Conservation (phyloP, 768 basidiomycete species). For the Boletus vermiculosoides region DNA sequence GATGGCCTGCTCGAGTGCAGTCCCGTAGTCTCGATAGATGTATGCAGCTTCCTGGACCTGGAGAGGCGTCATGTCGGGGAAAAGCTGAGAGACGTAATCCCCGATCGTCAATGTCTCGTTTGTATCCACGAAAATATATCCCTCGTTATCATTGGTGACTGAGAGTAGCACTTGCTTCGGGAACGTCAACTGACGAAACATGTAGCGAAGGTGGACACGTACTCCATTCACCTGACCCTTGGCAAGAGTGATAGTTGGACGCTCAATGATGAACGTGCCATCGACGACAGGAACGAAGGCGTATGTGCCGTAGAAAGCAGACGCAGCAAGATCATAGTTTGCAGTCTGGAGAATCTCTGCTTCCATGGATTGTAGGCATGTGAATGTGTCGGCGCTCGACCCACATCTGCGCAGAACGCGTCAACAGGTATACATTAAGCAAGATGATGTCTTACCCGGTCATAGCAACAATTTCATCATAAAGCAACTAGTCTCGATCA, state of each 20-base stretch:
- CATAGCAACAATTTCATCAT: constrained; percentile 1
- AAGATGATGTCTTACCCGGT: constrained; percentile 10
- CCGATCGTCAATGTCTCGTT: constrained; percentile 19
- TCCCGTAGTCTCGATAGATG: constrained; percentile 34
- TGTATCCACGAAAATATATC: constrained; percentile 26
- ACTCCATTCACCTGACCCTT: constrained; percentile 45
- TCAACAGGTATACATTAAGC: background rate
- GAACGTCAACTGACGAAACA: background rate
- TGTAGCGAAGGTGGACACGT: constrained; percentile 1
- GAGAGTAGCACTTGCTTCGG: constrained; percentile 25
- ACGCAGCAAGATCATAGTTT: constrained; percentile 33
- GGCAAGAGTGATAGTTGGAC: constrained; percentile 39
- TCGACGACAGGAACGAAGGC: constrained; percentile 48
- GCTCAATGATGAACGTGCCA: constrained; percentile 43
- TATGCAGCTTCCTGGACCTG: constrained; percentile 26
- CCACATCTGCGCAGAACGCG: constrained; percentile 30
- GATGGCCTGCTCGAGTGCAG: constrained; percentile 33
- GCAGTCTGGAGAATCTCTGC: constrained; percentile 31
- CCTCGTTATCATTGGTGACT: constrained; percentile 34
- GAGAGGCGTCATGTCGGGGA: constrained; percentile 36
- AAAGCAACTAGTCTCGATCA: constrained; percentile 15
- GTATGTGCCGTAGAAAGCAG: constrained; percentile 40
- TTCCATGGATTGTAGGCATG: constrained; percentile 40
- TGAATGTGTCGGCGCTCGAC: constrained; percentile 33
- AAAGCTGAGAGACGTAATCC: constrained; percentile 36